Evolutionary conservation across 1,284 basidiomycete species (phyloP), one percentile per base, ranked within the genome.

Genomic region (Pisolithus thermaeus): DNA sequence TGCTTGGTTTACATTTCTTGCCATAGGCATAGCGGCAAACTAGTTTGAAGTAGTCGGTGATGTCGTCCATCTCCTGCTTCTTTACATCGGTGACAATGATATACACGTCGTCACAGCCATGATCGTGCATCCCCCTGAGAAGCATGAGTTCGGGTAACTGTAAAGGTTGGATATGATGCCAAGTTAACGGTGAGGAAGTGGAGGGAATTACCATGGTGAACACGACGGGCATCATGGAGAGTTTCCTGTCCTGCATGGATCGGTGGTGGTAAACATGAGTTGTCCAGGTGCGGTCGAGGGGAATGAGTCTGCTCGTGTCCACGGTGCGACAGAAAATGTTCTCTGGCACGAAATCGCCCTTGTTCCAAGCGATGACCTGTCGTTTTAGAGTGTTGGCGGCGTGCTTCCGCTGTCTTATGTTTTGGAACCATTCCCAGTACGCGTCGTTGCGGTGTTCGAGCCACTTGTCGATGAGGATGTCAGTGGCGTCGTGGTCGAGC

Each of bases 391-490:
- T 67, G 46, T 75, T 70, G 3, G 72, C 70, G 47, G 72, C 73
- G 56, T 84, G 79, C 59, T 77, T 81, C 52, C 81, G 74, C 59
- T 84, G 81, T 47, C 85, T 73, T 23, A 85, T 76, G 53, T 78
- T 79, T 55, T 74, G 73, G 59, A 87, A 87, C 84, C 85, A 87
- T 53, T 86, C 83, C 66, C 80, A 78, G 62, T 87, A 87, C 48
- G 80, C 75, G 69, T 86, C 81, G 57, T 84, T 81, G 60, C 78
- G 78, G 61, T 87, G 83, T 62, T 87, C 83, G 45, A 87, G 80
- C 84, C 84, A 87, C 67, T 82, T 84, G 74, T 87, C 84, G 69
- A 87, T 87, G 58, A 87, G 78, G 69, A 81, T 75, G 70, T 85
- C 83, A 2, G 84, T 84, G 20, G 80, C 75, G 57, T 85, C 81